Evolutionary conservation across 2,329 filamentous ascomycete species (phyloP).

Genomic region (Mycosphaerella sp.): DNA sequence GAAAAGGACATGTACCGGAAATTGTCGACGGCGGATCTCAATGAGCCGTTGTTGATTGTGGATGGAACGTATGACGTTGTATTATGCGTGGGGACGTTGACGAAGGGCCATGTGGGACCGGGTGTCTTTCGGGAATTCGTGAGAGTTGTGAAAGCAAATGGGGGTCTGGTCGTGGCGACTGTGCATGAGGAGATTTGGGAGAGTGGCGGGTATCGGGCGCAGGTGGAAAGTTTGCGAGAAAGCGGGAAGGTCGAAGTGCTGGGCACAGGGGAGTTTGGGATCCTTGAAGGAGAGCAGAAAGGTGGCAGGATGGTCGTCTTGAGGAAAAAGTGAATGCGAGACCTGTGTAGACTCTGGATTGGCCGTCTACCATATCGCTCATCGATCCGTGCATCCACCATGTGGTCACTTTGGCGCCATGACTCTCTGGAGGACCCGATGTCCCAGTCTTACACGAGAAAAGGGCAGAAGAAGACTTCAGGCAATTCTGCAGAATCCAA

Average conservation of each 20-base stretch:
- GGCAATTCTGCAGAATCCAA: not conserved
- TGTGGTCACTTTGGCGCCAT: too few species aligned
- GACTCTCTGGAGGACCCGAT: too few species aligned
- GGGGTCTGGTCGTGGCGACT: slow-evolving; percentile 16
- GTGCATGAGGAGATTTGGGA: slow-evolving; percentile 20
- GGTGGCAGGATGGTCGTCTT: slow-evolving; percentile 19
- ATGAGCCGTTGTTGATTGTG: slow-evolving; percentile 8
- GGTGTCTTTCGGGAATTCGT: slow-evolving; percentile 13
- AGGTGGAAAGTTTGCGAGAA: slow-evolving; percentile 8
- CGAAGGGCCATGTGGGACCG: slow-evolving; percentile 20
- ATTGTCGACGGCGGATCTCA: slow-evolving; percentile 14
- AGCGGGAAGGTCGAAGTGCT: slow-evolving; percentile 12
- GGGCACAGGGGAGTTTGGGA: slow-evolving; percentile 12
- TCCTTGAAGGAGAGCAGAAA: slow-evolving; percentile 10
- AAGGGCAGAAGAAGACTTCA: too few species aligned
- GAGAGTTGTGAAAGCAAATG: slow-evolving; percentile 9
- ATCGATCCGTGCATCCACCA: too few species aligned
- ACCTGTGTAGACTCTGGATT: too few species aligned
- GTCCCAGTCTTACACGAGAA: too few species aligned
- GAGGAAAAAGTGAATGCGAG: slow-evolving; percentile 12
- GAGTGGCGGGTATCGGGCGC: slow-evolving; percentile 13
- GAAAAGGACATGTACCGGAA: slow-evolving; percentile 12
- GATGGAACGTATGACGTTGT: slow-evolving; percentile 17
- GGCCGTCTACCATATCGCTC: too few species aligned
- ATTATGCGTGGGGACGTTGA: slow-evolving; percentile 18